Evolutionary conservation across 352 stramenopile species (phyloP).

Genomic region (Globisporangium viniferum): DNA sequence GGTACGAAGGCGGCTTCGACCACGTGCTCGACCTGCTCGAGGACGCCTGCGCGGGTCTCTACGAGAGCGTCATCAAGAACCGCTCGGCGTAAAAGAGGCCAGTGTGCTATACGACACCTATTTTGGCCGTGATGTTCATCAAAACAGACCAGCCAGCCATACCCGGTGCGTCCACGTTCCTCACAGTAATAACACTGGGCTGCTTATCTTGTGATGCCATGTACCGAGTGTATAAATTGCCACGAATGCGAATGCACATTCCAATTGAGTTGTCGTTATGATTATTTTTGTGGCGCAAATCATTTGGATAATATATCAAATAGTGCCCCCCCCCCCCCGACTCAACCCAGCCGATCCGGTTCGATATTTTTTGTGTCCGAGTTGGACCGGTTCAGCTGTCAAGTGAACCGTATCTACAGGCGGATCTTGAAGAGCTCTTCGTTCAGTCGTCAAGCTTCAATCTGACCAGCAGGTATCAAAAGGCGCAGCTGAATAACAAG

Average conservation of each 20-base stretch:
- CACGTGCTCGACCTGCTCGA: slow-evolving; percentile 87
- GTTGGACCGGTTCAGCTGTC: background rate
- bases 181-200: no score
- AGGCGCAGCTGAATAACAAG: background rate
- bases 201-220: no score
- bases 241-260: no score
- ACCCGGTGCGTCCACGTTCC: no score
- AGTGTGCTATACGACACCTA: no score
- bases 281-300: no score
- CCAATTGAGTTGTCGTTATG: no score
- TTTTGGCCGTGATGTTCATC: no score
- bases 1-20: slow-evolving; percentile 90
- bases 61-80: slow-evolving; percentile 37
- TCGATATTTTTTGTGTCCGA: background rate
- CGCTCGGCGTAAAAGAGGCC: background rate
- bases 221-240: no score
- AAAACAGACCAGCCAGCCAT: no score
- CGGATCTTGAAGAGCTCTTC: slow-evolving; percentile 10
- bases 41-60: slow-evolving; percentile 81
- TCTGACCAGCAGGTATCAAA: background rate
- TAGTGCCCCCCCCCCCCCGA: background rate
- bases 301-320: no score
- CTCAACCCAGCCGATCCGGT: background rate
- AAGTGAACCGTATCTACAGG: slow-evolving; percentile 3
- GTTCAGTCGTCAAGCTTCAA: background rate